Percentiles rank a stretch among this genome's conserved stretches.
These are phyloP conservation scores for Casaregolazyma lundiana DNA, from an alignment of 1,139 yeast genomes.

Conservation along the genomic window DNA sequence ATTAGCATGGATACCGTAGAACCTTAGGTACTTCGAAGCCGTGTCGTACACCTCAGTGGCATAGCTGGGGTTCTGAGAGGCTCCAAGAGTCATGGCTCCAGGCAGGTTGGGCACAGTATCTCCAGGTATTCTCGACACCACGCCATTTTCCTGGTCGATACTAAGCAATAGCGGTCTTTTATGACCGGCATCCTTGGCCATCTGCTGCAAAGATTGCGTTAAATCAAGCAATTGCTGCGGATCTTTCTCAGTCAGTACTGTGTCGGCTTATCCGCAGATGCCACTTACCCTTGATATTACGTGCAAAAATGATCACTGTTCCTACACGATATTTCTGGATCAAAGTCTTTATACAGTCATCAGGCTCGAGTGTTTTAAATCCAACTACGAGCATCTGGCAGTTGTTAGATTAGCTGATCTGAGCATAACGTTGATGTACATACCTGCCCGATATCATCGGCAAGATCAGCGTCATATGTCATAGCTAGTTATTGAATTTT, in stretches of 20 bases:
- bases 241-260: slow-evolving; percentile 38
- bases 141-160: slow-evolving; percentile 41
- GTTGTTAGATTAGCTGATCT: neutral
- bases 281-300: slow-evolving; percentile 21
- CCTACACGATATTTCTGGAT: slow-evolving; percentile 50
- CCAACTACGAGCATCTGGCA: slow-evolving; percentile 54
- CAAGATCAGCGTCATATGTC: slow-evolving; percentile 7
- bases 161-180: slow-evolving; percentile 43
- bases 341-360: slow-evolving; percentile 48
- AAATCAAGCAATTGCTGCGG: slow-evolving; percentile 47
- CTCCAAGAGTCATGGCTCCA: slow-evolving; percentile 57
- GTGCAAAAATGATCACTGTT: slow-evolving; percentile 46
- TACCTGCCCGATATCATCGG: slow-evolving; percentile 10
- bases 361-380: slow-evolving; percentile 51
- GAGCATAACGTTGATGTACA: neutral
- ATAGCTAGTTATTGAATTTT: neutral
- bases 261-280: neutral
- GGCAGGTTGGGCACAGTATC: slow-evolving; percentile 42
- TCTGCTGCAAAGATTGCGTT: slow-evolving; percentile 47
- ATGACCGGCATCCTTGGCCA: slow-evolving; percentile 48
- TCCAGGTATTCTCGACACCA: slow-evolving; percentile 34
- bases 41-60: slow-evolving; percentile 50
- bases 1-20: slow-evolving; percentile 49
- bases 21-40: slow-evolving; percentile 45
- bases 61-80: slow-evolving; percentile 45